These are phyloP conservation scores for Stephanodiscus minutulus DNA, from an alignment of 108 stramenopile genomes.

Conservation along the genomic window DNA sequence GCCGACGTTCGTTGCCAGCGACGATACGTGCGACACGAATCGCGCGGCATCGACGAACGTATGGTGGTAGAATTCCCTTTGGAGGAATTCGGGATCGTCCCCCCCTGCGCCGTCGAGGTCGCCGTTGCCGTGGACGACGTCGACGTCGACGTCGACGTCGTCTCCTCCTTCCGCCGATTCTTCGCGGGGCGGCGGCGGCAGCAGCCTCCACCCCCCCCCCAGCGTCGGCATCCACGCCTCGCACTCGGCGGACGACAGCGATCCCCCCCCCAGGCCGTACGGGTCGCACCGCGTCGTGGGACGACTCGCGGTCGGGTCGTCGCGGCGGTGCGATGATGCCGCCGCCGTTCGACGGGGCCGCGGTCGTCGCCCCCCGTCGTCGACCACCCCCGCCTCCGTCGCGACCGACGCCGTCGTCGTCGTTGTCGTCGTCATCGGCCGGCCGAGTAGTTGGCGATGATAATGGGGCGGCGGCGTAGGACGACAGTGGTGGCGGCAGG, in stretches of 20 bases:
- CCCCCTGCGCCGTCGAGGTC: not conserved
- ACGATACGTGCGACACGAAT: conserved; percentile 31
- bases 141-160: not conserved
- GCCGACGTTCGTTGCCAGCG: conserved; percentile 36
- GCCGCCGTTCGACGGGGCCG: too few relatives aligned
- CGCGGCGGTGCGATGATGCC: too few relatives aligned
- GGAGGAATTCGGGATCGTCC: conserved; percentile 28
- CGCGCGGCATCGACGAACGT: conserved; percentile 38
- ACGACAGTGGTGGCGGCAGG: too few relatives aligned
- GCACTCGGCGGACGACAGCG: conserved; percentile 32
- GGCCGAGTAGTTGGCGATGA: too few relatives aligned
- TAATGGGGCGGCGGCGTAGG: too few relatives aligned
- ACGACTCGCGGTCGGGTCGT: conserved; percentile 42
- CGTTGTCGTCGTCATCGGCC: too few relatives aligned
- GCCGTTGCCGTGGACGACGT: not conserved
- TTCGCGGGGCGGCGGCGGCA: too few relatives aligned
- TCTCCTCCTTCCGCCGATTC: not conserved
- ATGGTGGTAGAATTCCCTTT: conserved; percentile 33
- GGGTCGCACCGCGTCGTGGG: conserved; percentile 49
- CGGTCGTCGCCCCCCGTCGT: too few relatives aligned
- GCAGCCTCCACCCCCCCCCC: conserved; percentile 39
- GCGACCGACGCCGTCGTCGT: too few relatives aligned
- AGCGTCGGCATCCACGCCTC: conserved; percentile 27
- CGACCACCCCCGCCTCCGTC: too few relatives aligned
- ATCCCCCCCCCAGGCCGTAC: conserved; percentile 40